Conservation (phyloP, 179 eudicot genomes). For the Nepenthes alata region DNA sequence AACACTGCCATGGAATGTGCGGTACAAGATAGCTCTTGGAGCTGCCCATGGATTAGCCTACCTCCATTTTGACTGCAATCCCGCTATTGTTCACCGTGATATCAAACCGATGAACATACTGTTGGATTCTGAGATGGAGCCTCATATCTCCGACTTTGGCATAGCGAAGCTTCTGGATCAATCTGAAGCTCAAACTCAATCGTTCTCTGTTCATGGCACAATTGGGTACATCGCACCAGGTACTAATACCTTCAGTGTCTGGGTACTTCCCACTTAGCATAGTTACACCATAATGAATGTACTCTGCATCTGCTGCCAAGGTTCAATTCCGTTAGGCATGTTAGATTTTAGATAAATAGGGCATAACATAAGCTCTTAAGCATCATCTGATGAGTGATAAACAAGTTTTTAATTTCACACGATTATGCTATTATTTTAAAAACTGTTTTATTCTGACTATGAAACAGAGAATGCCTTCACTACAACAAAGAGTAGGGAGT, state of each 20-base stretch:
- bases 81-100: conserved; percentile 70
- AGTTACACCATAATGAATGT: not conserved
- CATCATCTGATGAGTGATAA: too few species aligned
- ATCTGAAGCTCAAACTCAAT: conserved; percentile 25
- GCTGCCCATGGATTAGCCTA: conserved; percentile 69
- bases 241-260: conserved; percentile 11
- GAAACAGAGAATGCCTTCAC: conserved; percentile 61
- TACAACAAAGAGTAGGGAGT: conserved; percentile 36
- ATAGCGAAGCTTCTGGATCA: conserved; percentile 68
- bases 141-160: conserved; percentile 91
- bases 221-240: conserved; percentile 92
- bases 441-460: not conserved
- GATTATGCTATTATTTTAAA: not conserved
- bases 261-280: too few species aligned
- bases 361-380: too few species aligned
- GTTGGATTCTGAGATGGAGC: conserved; percentile 59
- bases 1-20: conserved; percentile 43
- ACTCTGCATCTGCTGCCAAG: not conserved
- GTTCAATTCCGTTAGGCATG: too few species aligned
- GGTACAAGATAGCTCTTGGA: conserved; percentile 66
- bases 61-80: conserved; percentile 74
- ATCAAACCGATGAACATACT: conserved; percentile 79
- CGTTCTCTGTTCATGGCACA: conserved; percentile 51
- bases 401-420: not conserved
- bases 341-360: too few species aligned